Evolutionary conservation across 1,284 basidiomycete species (phyloP).

Genomic region (Stereum hirsutum): DNA sequence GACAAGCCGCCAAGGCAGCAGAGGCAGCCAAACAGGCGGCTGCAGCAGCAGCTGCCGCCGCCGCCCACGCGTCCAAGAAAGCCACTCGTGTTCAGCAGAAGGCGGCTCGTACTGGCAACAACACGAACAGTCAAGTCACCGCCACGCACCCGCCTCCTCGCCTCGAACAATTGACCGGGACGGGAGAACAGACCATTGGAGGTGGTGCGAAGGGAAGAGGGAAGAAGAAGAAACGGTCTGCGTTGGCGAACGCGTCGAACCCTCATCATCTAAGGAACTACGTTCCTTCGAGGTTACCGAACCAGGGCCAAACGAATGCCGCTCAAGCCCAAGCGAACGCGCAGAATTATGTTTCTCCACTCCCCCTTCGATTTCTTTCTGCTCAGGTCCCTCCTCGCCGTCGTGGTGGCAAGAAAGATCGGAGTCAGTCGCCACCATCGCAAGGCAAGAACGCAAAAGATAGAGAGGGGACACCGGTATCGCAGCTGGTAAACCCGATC

Average conservation of each 20-base stretch:
- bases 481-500: constrained; percentile 46
- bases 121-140: not conserved
- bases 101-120: constrained; percentile 14
- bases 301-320: constrained; percentile 35
- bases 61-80: constrained; percentile 26
- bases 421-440: no score
- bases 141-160: not conserved
- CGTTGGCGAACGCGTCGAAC: constrained; percentile 80
- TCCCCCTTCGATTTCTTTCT: constrained; percentile 55
- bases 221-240: constrained; percentile 87
- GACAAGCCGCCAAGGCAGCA: constrained; percentile 52
- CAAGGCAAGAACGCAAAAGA: no score
- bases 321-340: constrained; percentile 28
- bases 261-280: constrained; percentile 88
- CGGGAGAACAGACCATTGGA: constrained; percentile 22
- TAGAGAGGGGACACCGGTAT: constrained; percentile 15
- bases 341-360: constrained; percentile 44
- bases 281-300: constrained; percentile 68
- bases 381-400: constrained; percentile 54
- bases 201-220: constrained; percentile 28
- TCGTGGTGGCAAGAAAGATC: constrained; percentile 19
- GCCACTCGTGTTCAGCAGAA: constrained; percentile 29
- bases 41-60: constrained; percentile 19
- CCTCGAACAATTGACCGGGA: constrained; percentile 13
- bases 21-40: constrained; percentile 40